A percentile compares a stretch with the other conserved stretches of the same genome.
Evolutionary conservation across 441 rosid genomes (phyloP).

Genomic region (Populus hybrid): DNA sequence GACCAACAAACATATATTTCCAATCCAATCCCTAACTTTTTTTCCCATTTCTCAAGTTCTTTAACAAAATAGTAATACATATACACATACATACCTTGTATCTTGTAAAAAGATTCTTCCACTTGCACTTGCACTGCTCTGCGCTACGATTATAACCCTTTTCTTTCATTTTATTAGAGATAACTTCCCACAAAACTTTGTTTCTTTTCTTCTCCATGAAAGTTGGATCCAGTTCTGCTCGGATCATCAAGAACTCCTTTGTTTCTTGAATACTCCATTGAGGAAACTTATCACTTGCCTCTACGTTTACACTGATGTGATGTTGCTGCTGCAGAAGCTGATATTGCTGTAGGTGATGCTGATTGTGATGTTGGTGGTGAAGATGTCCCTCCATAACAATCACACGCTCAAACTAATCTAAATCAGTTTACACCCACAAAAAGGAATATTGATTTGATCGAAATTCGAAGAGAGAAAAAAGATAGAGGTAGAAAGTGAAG

Average conservation of each 20-base stretch:
- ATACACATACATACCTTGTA: slow-evolving; percentile 9
- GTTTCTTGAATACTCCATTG: slow-evolving; percentile 95
- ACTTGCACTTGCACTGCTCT: slow-evolving; percentile 99
- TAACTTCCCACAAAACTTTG: slow-evolving; percentile 86
- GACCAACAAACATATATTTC: not conserved
- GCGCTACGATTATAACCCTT: slow-evolving; percentile 80
- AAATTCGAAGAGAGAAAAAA: slow-evolving; percentile 13
- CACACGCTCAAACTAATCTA: slow-evolving; percentile 4
- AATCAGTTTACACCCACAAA: not conserved
- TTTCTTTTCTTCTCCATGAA: slow-evolving; percentile 97
- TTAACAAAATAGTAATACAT: not conserved
- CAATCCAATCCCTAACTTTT: not conserved
- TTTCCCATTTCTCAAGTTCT: not conserved
- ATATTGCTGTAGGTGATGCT: slow-evolving; percentile 16
- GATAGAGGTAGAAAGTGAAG: slow-evolving; percentile 15
- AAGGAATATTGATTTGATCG: not conserved
- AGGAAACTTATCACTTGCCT: slow-evolving; percentile 72
- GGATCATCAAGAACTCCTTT: slow-evolving; percentile 67
- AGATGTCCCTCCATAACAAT: slow-evolving; percentile 51
- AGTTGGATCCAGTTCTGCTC: slow-evolving; percentile 76
- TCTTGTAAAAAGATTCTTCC: slow-evolving; percentile 91
- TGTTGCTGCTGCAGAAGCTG: slow-evolving; percentile 31
- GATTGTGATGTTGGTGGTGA: slow-evolving; percentile 44
- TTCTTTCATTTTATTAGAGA: slow-evolving; percentile 72
- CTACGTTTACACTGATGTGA: slow-evolving; percentile 40